These are phyloP conservation scores for Xylaria curta DNA, from an alignment of 495 filamentous ascomycete genomes.

Conservation along the genomic window DNA sequence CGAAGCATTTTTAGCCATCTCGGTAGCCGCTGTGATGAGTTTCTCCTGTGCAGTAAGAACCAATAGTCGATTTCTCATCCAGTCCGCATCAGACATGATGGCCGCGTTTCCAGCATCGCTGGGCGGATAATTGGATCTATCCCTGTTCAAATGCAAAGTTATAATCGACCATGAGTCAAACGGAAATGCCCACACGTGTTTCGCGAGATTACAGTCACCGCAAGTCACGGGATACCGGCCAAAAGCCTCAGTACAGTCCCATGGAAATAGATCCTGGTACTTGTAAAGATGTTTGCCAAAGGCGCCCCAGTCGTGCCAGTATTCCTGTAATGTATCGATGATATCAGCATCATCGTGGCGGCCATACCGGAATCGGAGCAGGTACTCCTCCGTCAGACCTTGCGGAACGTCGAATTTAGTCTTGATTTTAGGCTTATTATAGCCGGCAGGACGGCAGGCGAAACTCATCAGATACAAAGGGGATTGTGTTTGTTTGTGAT, in stretches of 20 bases:
- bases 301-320: slow-evolving; percentile 3
- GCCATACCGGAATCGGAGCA: slow-evolving; percentile 6
- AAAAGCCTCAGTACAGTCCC: slow-evolving; percentile 4
- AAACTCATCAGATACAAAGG: not conserved
- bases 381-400: not conserved
- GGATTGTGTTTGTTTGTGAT: not conserved
- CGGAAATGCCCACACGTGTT: slow-evolving; percentile 5
- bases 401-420: slow-evolving; percentile 1
- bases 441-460: not conserved
- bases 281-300: slow-evolving; percentile 2
- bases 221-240: slow-evolving; percentile 7
- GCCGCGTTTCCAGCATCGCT: slow-evolving; percentile 1
- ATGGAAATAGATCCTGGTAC: slow-evolving; percentile 5
- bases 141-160: not conserved
- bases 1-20: not conserved
- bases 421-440: slow-evolving; percentile 4
- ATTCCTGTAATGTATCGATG: not conserved
- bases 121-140: not conserved
- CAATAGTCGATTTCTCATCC: not conserved
- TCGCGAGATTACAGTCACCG: not conserved
- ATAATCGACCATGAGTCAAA: slow-evolving; percentile 9
- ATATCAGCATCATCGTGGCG: slow-evolving; percentile 6
- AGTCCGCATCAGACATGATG: not conserved
- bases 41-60: slow-evolving; percentile 7
- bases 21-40: slow-evolving; percentile 4